Evolutionary conservation across 108 stramenopile genomes (phyloP), one percentile per base, ranked within the genome.

Genomic region (Skeletonema marinoi): DNA sequence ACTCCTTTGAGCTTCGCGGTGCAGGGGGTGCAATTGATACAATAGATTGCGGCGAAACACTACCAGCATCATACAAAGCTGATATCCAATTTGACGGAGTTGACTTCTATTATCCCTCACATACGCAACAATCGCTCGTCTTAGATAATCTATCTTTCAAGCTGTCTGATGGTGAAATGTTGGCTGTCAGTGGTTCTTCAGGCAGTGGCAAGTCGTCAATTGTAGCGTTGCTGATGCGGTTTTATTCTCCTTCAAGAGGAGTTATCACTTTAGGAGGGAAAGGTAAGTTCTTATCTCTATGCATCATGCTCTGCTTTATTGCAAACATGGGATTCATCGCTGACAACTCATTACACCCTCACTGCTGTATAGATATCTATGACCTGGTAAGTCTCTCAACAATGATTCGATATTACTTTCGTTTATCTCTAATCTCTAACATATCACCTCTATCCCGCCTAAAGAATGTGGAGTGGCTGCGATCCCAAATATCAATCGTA

Each of bases 71-170:
- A 29, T 82, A 72, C 58, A 65, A 61, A 56, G 54, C 81, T 11
- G 75, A 70, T 1, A 60, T 82, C 30, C 70, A 46, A 59, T 88
- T 96, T 46, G 60, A 86, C 30, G 71, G 87, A 67, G 92, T 98
- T 51, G 65, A 81, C 38, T 98, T 98, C 80, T 56, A 87, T 66
- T 98, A 96, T 80, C 97, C 97, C 12, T 75, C 90, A 32, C 87
- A 96, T 36, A 90, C 91, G 16, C 80, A 94, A 48, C 56, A 64
- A 16, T 33, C 74, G 38, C 32, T 44, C 3, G 89, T 96, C 12
- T 83, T 95, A 48, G 61, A 88, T 13, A 70, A 90, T 25, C 46
- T 75, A 6, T 71, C 81, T 19, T 82, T 82, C 60, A 67, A 61
- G 2, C 35, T 82, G 36, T 16, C 6, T 1, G 65, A 88, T 17